A percentile compares a stretch with the other conserved stretches of the same genome.
Evolutionary conservation across 257 asterid species (phyloP).

Genomic region (Solanum chilense): DNA sequence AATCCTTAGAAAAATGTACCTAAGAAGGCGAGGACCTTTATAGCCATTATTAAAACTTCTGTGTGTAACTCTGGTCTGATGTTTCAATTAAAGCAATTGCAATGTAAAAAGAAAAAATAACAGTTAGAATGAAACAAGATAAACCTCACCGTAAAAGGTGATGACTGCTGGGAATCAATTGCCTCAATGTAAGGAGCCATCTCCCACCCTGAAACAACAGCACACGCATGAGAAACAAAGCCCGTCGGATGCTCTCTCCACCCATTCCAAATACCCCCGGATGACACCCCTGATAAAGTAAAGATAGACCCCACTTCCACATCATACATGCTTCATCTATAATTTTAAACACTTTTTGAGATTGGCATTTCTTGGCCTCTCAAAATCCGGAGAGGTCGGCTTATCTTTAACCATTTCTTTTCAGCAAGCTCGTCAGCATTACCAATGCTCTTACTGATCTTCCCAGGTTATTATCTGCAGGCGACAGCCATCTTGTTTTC

Average conservation of each 20-base stretch:
- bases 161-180: conserved; percentile 67
- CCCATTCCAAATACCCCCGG: not conserved
- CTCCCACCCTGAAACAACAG: conserved; percentile 55
- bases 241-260: not conserved
- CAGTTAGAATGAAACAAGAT: not conserved
- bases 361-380: not conserved
- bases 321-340: not conserved
- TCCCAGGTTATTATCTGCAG: not conserved
- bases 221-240: conserved; percentile 1
- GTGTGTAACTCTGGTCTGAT: not conserved
- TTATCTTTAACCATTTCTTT: not conserved
- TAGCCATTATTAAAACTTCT: not conserved
- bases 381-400: not conserved
- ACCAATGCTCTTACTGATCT: not conserved
- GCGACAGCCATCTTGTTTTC: not conserved
- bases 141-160: conserved; percentile 45
- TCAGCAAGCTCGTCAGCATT: not conserved
- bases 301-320: not conserved
- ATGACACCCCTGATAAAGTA: not conserved
- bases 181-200: conserved; percentile 98
- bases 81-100: not conserved
- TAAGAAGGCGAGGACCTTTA: too few relatives aligned
- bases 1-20: too few relatives aligned
- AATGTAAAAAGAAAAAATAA: not conserved
- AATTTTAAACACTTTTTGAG: not conserved